phyloP scores from a whole-genome alignment of 2,329 filamentous ascomycete genomes.

The Calonectria hawksworthii region DNA sequence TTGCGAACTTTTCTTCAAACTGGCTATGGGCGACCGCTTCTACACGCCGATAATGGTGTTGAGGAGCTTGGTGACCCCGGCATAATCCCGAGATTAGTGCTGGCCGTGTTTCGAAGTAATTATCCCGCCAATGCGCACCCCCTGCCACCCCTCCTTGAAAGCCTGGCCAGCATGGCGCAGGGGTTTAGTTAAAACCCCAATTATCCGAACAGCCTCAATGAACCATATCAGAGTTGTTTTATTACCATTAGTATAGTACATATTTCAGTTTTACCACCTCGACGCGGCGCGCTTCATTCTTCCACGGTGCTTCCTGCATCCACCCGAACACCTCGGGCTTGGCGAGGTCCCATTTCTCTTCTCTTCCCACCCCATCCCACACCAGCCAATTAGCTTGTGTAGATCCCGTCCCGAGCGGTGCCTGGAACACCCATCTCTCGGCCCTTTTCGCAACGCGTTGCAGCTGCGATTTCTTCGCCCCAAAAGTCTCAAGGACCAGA shows the following conservation, averaged over 20 bases:
- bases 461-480: not conserved
- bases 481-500: not conserved
- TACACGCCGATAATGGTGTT: not conserved
- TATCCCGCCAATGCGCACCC: not conserved
- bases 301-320: not conserved
- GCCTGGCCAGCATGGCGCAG: not conserved
- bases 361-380: not conserved
- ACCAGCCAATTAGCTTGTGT: not conserved
- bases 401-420: not conserved
- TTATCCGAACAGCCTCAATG: not conserved
- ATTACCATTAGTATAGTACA: not conserved
- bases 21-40: not conserved
- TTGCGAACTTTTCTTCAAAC: not conserved
- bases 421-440: not conserved
- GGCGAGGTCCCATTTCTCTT: not conserved
- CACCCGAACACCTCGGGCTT: not conserved
- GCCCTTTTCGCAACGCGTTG: not conserved
- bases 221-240: not conserved
- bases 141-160: not conserved
- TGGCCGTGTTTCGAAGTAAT: not conserved
- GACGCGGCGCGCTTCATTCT: not conserved
- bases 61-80: not conserved
- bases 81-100: not conserved
- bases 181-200: not conserved
- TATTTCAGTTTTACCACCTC: not conserved